These are phyloP conservation scores for Globisporangium emineosum DNA, from an alignment of 352 stramenopile species.

Conservation along the genomic window DNA sequence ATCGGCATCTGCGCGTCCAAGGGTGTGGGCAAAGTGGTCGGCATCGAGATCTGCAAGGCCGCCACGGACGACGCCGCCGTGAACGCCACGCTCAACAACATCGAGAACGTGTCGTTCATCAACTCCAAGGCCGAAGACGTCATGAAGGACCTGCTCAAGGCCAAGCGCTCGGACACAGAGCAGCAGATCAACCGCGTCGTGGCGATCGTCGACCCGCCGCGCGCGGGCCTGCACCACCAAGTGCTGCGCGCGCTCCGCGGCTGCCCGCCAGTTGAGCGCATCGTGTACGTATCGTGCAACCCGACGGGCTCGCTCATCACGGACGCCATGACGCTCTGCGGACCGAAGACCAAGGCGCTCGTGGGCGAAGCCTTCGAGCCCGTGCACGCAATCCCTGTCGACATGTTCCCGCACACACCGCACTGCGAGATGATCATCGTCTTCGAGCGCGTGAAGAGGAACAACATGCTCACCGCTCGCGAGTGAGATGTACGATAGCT, in stretches of 20 bases:
- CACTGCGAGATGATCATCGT: conserved; percentile 99
- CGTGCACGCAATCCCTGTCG: conserved; percentile 92
- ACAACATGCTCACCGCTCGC: conserved; percentile 12
- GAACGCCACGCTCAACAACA: conserved; percentile 84
- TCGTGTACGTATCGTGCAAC: conserved; percentile 99
- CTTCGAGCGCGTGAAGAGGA: conserved; percentile 88
- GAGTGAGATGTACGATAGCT: not conserved
- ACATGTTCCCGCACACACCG: conserved; percentile 98
- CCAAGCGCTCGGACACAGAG: conserved; percentile 55
- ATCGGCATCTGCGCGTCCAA: conserved; percentile 95
- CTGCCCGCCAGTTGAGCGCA: conserved; percentile 78
- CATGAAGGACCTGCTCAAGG: conserved; percentile 78
- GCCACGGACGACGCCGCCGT: conserved; percentile 88
- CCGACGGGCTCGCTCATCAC: conserved; percentile 93
- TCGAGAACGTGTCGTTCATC: conserved; percentile 88
- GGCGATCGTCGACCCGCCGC: conserved; percentile 96
- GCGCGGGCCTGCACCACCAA: conserved; percentile 93
- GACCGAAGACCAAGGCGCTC: conserved; percentile 91
- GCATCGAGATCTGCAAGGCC: conserved; percentile 87
- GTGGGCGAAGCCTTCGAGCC: conserved; percentile 90
- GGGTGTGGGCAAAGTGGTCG: conserved; percentile 71
- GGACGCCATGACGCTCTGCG: conserved; percentile 89
- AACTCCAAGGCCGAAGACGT: conserved; percentile 91
- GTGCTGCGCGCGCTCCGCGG: conserved; percentile 85
- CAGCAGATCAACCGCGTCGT: conserved; percentile 79